Conservation (phyloP, 2,329 filamentous ascomycete genomes). For the Bipolaris zeicola region DNA sequence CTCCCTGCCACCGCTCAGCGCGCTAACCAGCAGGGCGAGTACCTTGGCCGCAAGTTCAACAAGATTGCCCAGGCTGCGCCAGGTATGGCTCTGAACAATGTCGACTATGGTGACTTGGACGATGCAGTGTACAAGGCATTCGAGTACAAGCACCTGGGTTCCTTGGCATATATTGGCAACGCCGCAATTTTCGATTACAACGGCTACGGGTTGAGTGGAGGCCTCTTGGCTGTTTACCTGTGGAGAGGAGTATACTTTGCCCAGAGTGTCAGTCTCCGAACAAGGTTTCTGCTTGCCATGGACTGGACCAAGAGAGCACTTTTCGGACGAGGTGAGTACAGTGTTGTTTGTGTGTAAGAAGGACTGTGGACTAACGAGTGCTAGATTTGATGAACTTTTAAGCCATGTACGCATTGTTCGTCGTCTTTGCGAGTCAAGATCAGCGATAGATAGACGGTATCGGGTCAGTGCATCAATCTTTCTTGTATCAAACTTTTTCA, state of each 20-base stretch:
- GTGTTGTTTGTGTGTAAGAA: not conserved
- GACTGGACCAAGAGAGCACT: constrained; percentile 97
- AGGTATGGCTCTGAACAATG: constrained; percentile 77
- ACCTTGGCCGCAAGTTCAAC: constrained; percentile 92
- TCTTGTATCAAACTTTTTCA: not conserved
- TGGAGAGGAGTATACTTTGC: constrained; percentile 98
- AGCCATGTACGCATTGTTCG: not conserved
- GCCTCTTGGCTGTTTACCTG: constrained; percentile 89
- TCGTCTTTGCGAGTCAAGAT: not conserved
- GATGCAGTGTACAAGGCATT: constrained; percentile 93
- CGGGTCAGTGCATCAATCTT: not conserved
- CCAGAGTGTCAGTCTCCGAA: constrained; percentile 92
- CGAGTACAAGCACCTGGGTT: constrained; percentile 90
- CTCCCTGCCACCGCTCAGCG: constrained; percentile 94
- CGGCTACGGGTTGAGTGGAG: constrained; percentile 78
- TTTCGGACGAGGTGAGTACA: constrained; percentile 84
- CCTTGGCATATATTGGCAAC: constrained; percentile 93
- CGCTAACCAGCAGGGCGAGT: constrained; percentile 92
- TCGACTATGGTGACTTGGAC: constrained; percentile 88
- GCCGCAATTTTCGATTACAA: constrained; percentile 92
- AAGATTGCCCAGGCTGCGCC: constrained; percentile 80
- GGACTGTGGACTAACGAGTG: constrained; percentile 2
- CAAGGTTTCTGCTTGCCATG: constrained; percentile 88
- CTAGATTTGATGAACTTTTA: constrained; percentile 33
- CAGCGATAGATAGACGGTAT: not conserved